phyloP scores from a whole-genome alignment of 2,329 filamentous ascomycete species.

The Septoria linicola region DNA sequence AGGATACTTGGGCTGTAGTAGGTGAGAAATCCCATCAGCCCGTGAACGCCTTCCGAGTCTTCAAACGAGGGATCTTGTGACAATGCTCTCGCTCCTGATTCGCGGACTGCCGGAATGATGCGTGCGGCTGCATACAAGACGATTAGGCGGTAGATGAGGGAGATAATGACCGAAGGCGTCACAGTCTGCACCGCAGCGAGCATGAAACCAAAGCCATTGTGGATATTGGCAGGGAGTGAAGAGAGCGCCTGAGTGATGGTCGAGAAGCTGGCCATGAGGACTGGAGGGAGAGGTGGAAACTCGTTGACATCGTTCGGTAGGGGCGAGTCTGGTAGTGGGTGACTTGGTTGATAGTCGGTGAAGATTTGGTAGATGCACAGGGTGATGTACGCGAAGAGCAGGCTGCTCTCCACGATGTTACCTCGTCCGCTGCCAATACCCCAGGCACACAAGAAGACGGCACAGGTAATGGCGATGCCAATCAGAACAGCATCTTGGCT shows the following conservation, averaged over 20 bases:
- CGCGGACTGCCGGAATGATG: slow-evolving; percentile 90
- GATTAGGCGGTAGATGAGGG: slow-evolving; percentile 86
- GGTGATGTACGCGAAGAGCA: slow-evolving; percentile 96
- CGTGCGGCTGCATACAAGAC: slow-evolving; percentile 94
- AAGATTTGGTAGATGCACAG: slow-evolving; percentile 99
- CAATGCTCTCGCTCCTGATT: slow-evolving; percentile 77
- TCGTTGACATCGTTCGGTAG: slow-evolving; percentile 63
- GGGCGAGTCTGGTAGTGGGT: slow-evolving; percentile 47
- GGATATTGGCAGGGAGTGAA: slow-evolving; percentile 77
- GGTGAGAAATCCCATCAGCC: slow-evolving; percentile 76
- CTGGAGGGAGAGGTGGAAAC: slow-evolving; percentile 91
- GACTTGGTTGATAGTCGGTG: slow-evolving; percentile 89
- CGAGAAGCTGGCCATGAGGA: slow-evolving; percentile 97
- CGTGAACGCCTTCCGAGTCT: slow-evolving; percentile 67
- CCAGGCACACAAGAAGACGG: slow-evolving; percentile 88
- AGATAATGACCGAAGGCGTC: slow-evolving; percentile 93
- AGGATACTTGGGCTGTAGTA: slow-evolving; percentile 95
- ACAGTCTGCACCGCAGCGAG: slow-evolving; percentile 92
- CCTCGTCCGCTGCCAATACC: slow-evolving; percentile 91
- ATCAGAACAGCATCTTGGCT: slow-evolving; percentile 92
- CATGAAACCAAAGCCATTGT: slow-evolving; percentile 80
- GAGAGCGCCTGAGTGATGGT: slow-evolving; percentile 82
- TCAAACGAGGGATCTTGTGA: slow-evolving; percentile 83
- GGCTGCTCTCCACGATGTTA: slow-evolving; percentile 90
- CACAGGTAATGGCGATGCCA: slow-evolving; percentile 86